Evolutionary conservation across 2,329 filamentous ascomycete genomes (phyloP), one percentile per base, ranked within the genome.

Genomic region (Zelopaecilomyces penicillatus): DNA sequence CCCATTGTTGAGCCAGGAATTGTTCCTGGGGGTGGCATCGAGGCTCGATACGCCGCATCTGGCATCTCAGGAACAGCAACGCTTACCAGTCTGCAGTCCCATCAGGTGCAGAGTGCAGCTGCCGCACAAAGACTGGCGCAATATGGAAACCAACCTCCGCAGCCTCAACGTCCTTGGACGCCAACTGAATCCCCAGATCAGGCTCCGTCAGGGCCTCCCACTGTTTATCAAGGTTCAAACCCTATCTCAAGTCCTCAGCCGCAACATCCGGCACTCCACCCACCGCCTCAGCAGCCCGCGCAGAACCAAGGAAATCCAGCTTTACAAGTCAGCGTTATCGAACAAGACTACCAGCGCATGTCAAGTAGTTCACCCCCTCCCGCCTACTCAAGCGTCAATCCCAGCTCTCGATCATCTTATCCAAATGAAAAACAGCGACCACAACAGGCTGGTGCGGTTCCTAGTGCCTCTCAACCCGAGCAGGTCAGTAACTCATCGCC

Each of bases 121-220:
- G 87, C 90, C 12, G 76, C 87, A 29, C 87, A 93, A 61, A 77
- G 90, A 53, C 69, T 85, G 50, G 85, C 87, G 33, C 87, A 93
- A 48, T 96, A 95, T 61, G 77, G 74, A 26, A 61, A 61, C 41
- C 63, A 65, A 37, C 50, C 54, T n/a, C 63, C 63, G 30, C 52
- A 52, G 6, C 53, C 55, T 28, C 64, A 62, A 44, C 57, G 91
- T 39, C 90, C 90, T 30, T 97, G 91, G 93, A 97, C 91, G 7
- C 93, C 93, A 1, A 97, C 93, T 3, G 93, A 98, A 62, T 76
- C 82, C 46, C 89, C 90, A 1, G 89, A 88, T 30, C 83, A 83
- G 50, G 84, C 89, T 42, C 87, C 88, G 5, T 88, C 95, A 67
- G 90, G 90, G 0, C 89, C 89, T 30, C 89, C 91, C 1, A 89